Conservation (phyloP, 805 yeast genomes). For the Naumovozyma castellii region DNA sequence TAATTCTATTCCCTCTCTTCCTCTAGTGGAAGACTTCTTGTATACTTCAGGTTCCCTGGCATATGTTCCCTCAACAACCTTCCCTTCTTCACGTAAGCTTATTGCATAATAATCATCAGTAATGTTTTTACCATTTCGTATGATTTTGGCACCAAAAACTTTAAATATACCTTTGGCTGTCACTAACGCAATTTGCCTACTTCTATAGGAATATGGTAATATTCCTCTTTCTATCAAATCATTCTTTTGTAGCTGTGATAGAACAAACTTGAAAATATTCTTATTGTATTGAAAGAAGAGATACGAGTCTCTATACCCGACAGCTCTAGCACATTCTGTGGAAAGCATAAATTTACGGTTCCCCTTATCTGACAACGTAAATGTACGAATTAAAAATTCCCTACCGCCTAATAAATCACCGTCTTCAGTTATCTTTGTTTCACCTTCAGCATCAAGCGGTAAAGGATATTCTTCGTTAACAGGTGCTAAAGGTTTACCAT, state of each 20-base stretch:
- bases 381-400: constrained; percentile 60
- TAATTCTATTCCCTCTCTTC: constrained; percentile 3
- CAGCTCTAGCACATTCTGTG: constrained; percentile 92
- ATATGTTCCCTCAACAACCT: constrained; percentile 54
- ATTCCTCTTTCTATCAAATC: constrained; percentile 72
- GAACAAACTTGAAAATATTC: constrained; percentile 59
- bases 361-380: constrained; percentile 50
- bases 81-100: constrained; percentile 40
- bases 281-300: constrained; percentile 80
- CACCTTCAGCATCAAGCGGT: constrained; percentile 72
- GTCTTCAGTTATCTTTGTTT: constrained; percentile 52
- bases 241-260: constrained; percentile 69
- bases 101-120: constrained; percentile 82
- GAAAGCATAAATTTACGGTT: constrained; percentile 76
- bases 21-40: constrained; percentile 1
- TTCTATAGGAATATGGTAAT: constrained; percentile 84
- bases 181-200: constrained; percentile 79
- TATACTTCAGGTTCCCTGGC: constrained; percentile 25
- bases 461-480: constrained; percentile 69
- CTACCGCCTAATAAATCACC: constrained; percentile 70
- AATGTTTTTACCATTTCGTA: constrained; percentile 70
- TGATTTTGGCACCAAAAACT: constrained; percentile 83
- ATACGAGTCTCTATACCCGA: constrained; percentile 89
- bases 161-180: constrained; percentile 83
- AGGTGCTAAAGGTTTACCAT: constrained; percentile 57